Conservation (phyloP, 768 basidiomycete genomes). For the Antrodiella citrinella region DNA sequence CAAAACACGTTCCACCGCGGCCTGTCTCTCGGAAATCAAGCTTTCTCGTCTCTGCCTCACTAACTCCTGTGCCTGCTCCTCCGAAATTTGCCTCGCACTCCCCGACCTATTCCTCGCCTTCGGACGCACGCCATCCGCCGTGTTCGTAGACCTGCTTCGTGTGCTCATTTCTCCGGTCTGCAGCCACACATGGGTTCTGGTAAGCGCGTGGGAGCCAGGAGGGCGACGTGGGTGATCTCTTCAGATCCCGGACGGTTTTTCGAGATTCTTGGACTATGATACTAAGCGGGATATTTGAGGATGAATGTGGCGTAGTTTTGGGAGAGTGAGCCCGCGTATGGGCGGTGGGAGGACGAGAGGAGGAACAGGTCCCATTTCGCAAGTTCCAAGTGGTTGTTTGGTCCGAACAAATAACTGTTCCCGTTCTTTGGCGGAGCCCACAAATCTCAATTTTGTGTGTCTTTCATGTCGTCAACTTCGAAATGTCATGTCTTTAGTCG, state of each 20-base stretch:
- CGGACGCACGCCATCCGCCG: conserved; percentile 2
- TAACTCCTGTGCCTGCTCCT: conserved; percentile 9
- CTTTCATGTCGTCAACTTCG: too few species aligned
- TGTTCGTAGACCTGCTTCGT: conserved; percentile 4
- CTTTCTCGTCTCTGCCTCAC: conserved; percentile 31
- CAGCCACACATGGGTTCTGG: conserved; percentile 3
- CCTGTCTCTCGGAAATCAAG: conserved; percentile 52
- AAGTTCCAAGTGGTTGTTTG: conserved; percentile 22
- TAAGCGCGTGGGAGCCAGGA: conserved; percentile 15
- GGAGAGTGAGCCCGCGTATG: conserved; percentile 9
- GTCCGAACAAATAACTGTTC: conserved; percentile 22
- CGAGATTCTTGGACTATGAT: conserved; percentile 45
- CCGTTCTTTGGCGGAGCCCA: too few species aligned
- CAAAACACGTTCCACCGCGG: conserved; percentile 47
- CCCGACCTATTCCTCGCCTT: neutral
- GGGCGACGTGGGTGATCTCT: conserved; percentile 40
- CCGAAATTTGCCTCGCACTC: neutral
- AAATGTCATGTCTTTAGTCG: too few species aligned
- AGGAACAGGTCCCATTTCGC: conserved; percentile 16
- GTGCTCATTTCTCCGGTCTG: conserved; percentile 9
- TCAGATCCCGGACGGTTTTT: conserved; percentile 56
- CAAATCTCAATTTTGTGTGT: too few species aligned
- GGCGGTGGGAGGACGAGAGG: conserved; percentile 14
- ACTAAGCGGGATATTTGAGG: neutral
- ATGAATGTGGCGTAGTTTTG: neutral